These are phyloP conservation scores for Atractiella rhizophila DNA, from an alignment of 768 basidiomycete genomes.

Conservation along the genomic window DNA sequence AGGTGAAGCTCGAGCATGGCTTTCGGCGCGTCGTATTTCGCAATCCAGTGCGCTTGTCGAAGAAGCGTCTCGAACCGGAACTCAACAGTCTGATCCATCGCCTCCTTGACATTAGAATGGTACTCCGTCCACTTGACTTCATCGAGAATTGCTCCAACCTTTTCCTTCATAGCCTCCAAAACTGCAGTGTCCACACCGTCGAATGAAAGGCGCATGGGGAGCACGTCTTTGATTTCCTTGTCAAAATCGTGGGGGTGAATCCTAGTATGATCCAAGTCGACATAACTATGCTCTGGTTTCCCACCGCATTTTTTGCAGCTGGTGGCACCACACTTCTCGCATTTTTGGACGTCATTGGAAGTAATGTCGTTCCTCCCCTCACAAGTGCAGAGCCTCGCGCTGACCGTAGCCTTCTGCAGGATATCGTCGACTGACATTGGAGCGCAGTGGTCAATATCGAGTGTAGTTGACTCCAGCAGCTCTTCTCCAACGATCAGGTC, in stretches of 20 bases:
- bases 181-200: slow-evolving; percentile 21
- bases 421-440: slow-evolving; percentile 31
- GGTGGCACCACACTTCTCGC: slow-evolving; percentile 48
- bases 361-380: slow-evolving; percentile 67
- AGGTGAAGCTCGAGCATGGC: slow-evolving; percentile 52
- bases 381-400: slow-evolving; percentile 61
- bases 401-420: slow-evolving; percentile 38
- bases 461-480: no score
- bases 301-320: slow-evolving; percentile 71
- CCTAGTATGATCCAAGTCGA: slow-evolving; percentile 30
- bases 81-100: no score
- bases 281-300: slow-evolving; percentile 61
- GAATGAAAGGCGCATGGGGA: slow-evolving; percentile 59
- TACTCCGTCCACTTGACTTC: no score
- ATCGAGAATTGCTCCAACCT: no score
- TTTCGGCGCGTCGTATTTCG: slow-evolving; percentile 42
- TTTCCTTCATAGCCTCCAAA: neutral
- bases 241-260: slow-evolving; percentile 46
- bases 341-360: slow-evolving; percentile 37
- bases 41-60: slow-evolving; percentile 70
- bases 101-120: no score
- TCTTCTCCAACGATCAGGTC: slow-evolving; percentile 35
- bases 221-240: slow-evolving; percentile 44
- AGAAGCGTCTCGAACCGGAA: slow-evolving; percentile 63
- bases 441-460: no score